Base-by-base conservation (phyloP, 208 protist species). In the Crithidia brevicula region DNA sequence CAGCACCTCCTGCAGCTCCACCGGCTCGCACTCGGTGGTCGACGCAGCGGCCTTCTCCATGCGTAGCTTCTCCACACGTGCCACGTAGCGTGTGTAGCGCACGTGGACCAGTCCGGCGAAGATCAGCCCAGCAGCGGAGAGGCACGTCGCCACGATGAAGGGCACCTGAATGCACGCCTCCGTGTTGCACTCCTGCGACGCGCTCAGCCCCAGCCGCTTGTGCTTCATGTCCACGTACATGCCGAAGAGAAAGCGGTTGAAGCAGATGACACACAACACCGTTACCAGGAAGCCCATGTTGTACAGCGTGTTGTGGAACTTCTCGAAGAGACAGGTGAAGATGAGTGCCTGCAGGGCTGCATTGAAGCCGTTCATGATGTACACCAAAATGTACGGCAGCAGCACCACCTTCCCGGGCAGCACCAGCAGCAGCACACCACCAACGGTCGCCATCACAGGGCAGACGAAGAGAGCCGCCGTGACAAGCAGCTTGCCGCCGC, bases 241-340 rank as follows among this genome's bases (percentile, higher is more conserved):
- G 34, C 83, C 83, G 51, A 89, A 84, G 38, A 89, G 65, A n/a
- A 80, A 47, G 38, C 73, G 80, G 72, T 89, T 86, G 58, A 86
- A 86, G 67, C 66, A 69, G 46, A 89, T 77, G 8, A 82, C 70
- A n/a, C 54, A 68, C n/a, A 86, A 36, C 51, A 74, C 68, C 46
- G 61, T 71, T 45, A 77, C 79, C 31, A 80, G n/a, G 50, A 82
- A 86, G 13, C 68, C 61, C 50, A 79, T 53, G 57, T 61, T 79
- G 74, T 84, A 84, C 23, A 86, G 76, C 33, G 77, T 75, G 58
- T 76, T 84, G 72, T 83, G 83, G 50, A 79, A 59, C 34, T 61
- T 62, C 66, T 83, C 75, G 28, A 81, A 83, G 11, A 85, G 47
- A 47, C 71, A 85, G 23, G 79, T 73, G 71, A 85, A 81, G 54